These are phyloP conservation scores for Echria macrotheca DNA, from an alignment of 495 filamentous ascomycete species.

Conservation along the genomic window DNA sequence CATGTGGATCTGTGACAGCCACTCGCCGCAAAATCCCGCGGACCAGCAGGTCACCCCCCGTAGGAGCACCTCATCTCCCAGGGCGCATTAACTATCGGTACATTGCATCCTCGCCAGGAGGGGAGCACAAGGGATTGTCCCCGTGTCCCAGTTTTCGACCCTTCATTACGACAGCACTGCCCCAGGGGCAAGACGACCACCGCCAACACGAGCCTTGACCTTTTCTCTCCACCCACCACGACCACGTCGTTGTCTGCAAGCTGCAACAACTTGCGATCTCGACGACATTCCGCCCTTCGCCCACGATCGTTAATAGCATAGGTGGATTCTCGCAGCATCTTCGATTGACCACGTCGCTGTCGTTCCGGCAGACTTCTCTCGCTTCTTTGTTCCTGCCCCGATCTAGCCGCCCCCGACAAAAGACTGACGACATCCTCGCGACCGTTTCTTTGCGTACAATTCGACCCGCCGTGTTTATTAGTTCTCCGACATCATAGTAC, in stretches of 20 bases:
- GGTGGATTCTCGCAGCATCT: neutral
- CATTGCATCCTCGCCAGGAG: neutral
- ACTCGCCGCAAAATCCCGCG: too few relatives aligned
- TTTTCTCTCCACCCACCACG: neutral
- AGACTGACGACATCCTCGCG: neutral
- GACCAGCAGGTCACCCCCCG: too few relatives aligned
- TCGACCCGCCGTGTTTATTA: neutral
- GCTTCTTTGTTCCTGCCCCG: constrained; percentile 4
- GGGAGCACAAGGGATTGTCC: constrained; percentile 2
- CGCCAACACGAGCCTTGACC: neutral
- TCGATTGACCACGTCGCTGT: constrained; percentile 1
- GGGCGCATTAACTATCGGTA: neutral
- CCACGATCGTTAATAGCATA: constrained; percentile 4
- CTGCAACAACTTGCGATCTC: neutral
- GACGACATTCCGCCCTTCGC: neutral
- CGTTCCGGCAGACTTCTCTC: constrained; percentile 4
- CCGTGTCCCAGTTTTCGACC: neutral
- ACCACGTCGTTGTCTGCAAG: neutral
- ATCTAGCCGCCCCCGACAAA: neutral
- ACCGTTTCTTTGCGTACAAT: neutral
- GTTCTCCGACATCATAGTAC: neutral
- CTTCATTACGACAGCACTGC: constrained; percentile 7
- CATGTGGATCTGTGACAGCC: too few relatives aligned
- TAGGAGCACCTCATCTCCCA: neutral
- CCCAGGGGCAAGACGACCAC: constrained; percentile 5